phyloP scores from a whole-genome alignment of 148 eudicot species.

The Linanthus parryae region DNA sequence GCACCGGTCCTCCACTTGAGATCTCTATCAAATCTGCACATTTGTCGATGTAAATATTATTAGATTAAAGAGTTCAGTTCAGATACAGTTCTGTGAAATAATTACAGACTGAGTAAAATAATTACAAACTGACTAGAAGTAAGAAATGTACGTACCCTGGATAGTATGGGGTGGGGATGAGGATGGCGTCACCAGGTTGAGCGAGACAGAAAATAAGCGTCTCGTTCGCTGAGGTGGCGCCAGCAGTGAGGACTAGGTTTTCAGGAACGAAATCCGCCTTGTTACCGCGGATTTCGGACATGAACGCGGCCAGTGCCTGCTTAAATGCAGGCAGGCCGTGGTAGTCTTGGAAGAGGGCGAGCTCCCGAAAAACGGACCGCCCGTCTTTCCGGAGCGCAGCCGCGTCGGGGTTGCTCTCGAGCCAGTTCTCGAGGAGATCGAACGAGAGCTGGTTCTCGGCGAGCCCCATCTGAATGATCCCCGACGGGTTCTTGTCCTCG shows the following conservation, averaged over 20 bases:
- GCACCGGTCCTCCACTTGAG: constrained; percentile 73
- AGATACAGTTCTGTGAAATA: too few species aligned
- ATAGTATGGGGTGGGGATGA: constrained; percentile 78
- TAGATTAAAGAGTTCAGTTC: too few species aligned
- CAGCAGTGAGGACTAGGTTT: constrained; percentile 70
- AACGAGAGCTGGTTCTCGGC: constrained; percentile 79
- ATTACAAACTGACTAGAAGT: not conserved
- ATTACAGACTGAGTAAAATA: not conserved
- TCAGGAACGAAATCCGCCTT: constrained; percentile 53
- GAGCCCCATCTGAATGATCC: constrained; percentile 83
- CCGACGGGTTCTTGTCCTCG: constrained; percentile 32
- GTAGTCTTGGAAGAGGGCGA: constrained; percentile 83
- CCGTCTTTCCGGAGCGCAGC: constrained; percentile 44
- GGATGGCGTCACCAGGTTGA: constrained; percentile 67
- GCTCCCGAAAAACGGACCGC: constrained; percentile 45
- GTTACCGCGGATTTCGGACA: constrained; percentile 58
- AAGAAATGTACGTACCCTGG: constrained; percentile 42
- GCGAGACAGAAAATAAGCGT: constrained; percentile 74
- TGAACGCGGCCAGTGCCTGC: constrained; percentile 65
- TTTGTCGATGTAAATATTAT: too few species aligned
- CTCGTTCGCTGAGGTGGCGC: constrained; percentile 83
- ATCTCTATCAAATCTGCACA: constrained; percentile 69
- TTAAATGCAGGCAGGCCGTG: constrained; percentile 76
- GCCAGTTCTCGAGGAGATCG: constrained; percentile 69
- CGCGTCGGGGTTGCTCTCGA: constrained; percentile 47